A percentile compares a stretch with the other conserved stretches of the same genome.
These are phyloP conservation scores for Fusarium abutilonis DNA, from an alignment of 2,329 filamentous ascomycete genomes.

Conservation along the genomic window DNA sequence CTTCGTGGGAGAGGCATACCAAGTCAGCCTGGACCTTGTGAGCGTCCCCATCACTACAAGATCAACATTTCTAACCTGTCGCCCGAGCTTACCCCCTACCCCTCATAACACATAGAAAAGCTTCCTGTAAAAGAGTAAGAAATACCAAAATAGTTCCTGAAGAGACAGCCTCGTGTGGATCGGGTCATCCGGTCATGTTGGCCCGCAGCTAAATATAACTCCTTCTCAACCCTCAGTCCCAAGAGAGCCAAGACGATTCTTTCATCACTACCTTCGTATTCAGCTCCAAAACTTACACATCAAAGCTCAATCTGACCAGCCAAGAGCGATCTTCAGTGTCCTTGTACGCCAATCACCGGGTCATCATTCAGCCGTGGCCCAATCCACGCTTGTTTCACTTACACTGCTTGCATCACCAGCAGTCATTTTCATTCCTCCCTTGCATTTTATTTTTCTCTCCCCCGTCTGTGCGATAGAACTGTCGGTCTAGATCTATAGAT, in stretches of 20 bases:
- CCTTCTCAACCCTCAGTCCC: neutral
- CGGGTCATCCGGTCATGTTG: too few species aligned
- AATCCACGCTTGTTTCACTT: slow-evolving; percentile 18
- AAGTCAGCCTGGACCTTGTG: too few species aligned
- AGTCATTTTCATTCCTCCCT: slow-evolving; percentile 4
- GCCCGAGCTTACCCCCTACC: too few species aligned
- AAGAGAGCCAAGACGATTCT: neutral
- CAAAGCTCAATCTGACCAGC: slow-evolving; percentile 12
- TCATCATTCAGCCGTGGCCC: slow-evolving; percentile 15
- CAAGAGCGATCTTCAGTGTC: slow-evolving; percentile 15
- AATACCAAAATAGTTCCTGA: too few species aligned
- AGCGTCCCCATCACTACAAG: too few species aligned
- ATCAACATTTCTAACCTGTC: too few species aligned
- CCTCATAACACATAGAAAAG: too few species aligned
- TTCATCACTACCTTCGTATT: slow-evolving; percentile 28
- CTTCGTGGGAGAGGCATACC: too few species aligned
- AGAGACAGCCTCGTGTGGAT: too few species aligned
- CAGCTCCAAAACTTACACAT: neutral
- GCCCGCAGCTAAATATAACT: neutral
- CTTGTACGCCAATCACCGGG: slow-evolving; percentile 3
- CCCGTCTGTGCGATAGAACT: too few species aligned
- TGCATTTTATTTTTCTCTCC: too few species aligned
- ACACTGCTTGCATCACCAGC: slow-evolving; percentile 4
- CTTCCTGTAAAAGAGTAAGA: too few species aligned
- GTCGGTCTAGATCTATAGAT: neutral